Percentiles rank a stretch among this genome's conserved stretches.
Evolutionary conservation across 345 rosid species (phyloP).

Genomic region (Hevea brasiliensis): DNA sequence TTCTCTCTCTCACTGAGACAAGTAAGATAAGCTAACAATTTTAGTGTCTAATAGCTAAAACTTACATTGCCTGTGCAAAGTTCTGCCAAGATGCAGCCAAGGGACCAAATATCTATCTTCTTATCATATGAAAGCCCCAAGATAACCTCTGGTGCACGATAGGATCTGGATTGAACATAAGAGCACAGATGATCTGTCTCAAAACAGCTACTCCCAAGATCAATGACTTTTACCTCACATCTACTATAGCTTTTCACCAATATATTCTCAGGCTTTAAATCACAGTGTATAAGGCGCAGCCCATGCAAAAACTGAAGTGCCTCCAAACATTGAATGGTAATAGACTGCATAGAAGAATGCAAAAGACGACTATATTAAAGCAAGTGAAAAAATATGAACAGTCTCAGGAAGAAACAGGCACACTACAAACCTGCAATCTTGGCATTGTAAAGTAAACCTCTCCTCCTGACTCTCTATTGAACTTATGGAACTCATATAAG

Average conservation of each 20-base stretch:
- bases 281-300: slow-evolving; percentile 97
- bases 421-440: slow-evolving; percentile 76
- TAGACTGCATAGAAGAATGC: slow-evolving; percentile 67
- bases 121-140: slow-evolving; percentile 93
- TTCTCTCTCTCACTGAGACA: background rate
- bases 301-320: slow-evolving; percentile 93
- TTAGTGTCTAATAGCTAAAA: slow-evolving; percentile 15
- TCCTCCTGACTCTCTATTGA: slow-evolving; percentile 96
- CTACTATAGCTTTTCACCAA: slow-evolving; percentile 96
- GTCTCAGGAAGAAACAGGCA: slow-evolving; percentile 20
- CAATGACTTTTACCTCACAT: slow-evolving; percentile 98
- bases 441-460: slow-evolving; percentile 99
- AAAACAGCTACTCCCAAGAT: slow-evolving; percentile 99
- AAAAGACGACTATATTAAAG: slow-evolving; percentile 28
- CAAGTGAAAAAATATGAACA: slow-evolving; percentile 6
- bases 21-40: background rate
- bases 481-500: slow-evolving; percentile 94
- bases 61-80: slow-evolving; percentile 99
- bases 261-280: slow-evolving; percentile 93
- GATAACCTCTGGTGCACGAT: slow-evolving; percentile 98
- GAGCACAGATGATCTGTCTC: slow-evolving; percentile 98
- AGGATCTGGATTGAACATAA: slow-evolving; percentile 96
- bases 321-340: slow-evolving; percentile 93
- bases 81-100: slow-evolving; percentile 98
- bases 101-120: slow-evolving; percentile 98